Percentiles rank a stretch among this genome's conserved stretches.
Conservation (phyloP, 2,329 filamentous ascomycete species). For the Monilinia fructigena region DNA sequence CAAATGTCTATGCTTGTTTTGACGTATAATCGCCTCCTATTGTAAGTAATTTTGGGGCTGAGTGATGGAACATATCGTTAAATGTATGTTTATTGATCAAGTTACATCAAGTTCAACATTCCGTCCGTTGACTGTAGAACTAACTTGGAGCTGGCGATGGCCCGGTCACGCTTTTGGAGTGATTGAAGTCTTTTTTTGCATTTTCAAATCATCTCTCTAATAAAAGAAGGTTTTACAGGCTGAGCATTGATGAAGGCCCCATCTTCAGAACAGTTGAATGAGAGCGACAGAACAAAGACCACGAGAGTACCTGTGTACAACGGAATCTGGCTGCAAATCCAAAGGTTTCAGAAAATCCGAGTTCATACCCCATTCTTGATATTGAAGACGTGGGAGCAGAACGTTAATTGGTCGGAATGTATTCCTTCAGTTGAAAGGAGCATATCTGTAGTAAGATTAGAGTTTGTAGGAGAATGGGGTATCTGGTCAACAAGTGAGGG, state of each 20-base stretch:
- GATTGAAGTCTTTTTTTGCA: neutral
- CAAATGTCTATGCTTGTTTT: neutral
- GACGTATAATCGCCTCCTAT: neutral
- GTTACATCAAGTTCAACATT: neutral
- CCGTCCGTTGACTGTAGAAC: neutral
- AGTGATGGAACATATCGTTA: neutral
- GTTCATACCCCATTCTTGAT: slow-evolving; percentile 14
- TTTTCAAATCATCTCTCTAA: neutral
- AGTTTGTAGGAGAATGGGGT: slow-evolving; percentile 13
- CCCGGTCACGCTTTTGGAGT: slow-evolving; percentile 5
- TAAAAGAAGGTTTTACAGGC: neutral
- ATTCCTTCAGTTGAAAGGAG: neutral
- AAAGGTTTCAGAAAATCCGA: neutral
- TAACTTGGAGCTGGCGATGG: neutral
- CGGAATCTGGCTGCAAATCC: neutral
- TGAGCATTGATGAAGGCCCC: neutral
- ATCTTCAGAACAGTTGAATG: neutral
- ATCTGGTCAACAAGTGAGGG: slow-evolving; percentile 1
- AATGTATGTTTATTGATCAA: neutral
- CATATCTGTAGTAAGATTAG: neutral
- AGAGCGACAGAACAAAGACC: slow-evolving; percentile 4
- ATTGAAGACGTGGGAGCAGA: slow-evolving; percentile 4
- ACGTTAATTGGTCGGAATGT: neutral
- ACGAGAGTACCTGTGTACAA: slow-evolving; percentile 13
- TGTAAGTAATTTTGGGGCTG: neutral